These are phyloP conservation scores for Corniculantispora saksenae DNA, from an alignment of 2,329 filamentous ascomycete genomes.

Conservation along the genomic window DNA sequence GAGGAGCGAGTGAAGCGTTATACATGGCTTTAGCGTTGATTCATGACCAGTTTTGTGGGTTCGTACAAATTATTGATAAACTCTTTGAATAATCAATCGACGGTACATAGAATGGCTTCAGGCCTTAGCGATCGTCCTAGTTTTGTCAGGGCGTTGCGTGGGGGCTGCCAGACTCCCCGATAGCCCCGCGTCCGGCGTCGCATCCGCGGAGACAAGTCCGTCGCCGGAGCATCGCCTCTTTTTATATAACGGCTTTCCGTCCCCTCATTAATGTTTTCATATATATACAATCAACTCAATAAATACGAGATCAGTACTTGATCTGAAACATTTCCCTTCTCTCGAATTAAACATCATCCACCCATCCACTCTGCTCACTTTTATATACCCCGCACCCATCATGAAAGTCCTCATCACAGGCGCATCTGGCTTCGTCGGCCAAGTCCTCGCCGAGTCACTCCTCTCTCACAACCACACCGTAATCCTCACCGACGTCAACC, in stretches of 20 bases:
- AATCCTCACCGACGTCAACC: constrained; percentile 56
- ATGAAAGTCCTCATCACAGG: constrained; percentile 58
- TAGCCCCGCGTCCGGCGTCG: neutral
- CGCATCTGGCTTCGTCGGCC: constrained; percentile 62
- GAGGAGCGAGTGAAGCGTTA: neutral
- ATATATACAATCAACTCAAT: neutral
- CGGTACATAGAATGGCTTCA: no score
- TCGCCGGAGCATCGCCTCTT: neutral
- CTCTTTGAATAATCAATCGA: no score
- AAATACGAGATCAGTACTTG: neutral
- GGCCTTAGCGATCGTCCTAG: neutral
- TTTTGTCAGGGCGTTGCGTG: neutral
- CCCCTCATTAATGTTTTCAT: neutral
- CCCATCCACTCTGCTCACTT: neutral
- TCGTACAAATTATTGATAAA: no score
- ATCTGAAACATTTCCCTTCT: no score
- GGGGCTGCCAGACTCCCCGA: neutral
- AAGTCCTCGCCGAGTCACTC: constrained; percentile 56
- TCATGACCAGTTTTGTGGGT: neutral
- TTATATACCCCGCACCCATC: neutral
- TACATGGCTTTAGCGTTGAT: neutral
- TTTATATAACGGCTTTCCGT: neutral
- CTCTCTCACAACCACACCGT: constrained; percentile 45
- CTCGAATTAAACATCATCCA: no score
- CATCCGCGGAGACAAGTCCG: neutral